Evolutionary conservation across 139 green algal genomes (phyloP), one percentile per base, ranked within the genome.

Genomic region (Coelastrella sp.): DNA sequence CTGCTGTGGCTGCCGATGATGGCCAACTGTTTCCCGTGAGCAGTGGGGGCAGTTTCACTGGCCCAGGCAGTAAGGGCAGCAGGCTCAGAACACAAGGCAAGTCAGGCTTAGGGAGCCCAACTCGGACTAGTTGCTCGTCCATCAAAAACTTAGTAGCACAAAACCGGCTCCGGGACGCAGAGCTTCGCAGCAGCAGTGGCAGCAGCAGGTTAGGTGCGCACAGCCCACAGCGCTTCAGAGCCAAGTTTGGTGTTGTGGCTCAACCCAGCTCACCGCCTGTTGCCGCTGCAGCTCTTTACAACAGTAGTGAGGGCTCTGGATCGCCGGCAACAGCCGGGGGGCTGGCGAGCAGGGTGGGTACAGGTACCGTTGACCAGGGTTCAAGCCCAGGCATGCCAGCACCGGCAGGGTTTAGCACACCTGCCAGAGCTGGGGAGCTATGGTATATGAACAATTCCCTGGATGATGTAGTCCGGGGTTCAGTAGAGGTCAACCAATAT

Each of bases 101-200:
- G 22, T 57, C 65, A 10, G 23, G 64, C 22, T 47, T 78, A 5
- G 16, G 64, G 14, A 87, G 82, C 32, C 65, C 65, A 32, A 66
- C 32, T 7, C 56, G 80, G 10, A 74, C 58, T n/a, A 87, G 82
- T 65, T 79, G 82, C 82, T 64, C 82, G 4, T 73, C 54, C 17
- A 88, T 88, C 54, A 88, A 88, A 68, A 80, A n/a, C 47, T 54
- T 88, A 8, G 83, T 88, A 23, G 68, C 83, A 88, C 83, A 88
- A 19, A 80, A 68, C 81, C 60, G 60, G 81, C 47, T 74, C 10
- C 61, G 60, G 10, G 60, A 86, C 76, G 60, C 59, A 75, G 80
- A 56, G 14, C 22, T 73, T 19, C 66, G 66, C 19, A 76, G 83
- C 83, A 88, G 83, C 64, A 59, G 83, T 58, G 82, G 82, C 64